A percentile compares a stretch with the other conserved stretches of the same genome.
phyloP scores from a whole-genome alignment of 306 rosid species.

The Cucurbita ficifolia region DNA sequence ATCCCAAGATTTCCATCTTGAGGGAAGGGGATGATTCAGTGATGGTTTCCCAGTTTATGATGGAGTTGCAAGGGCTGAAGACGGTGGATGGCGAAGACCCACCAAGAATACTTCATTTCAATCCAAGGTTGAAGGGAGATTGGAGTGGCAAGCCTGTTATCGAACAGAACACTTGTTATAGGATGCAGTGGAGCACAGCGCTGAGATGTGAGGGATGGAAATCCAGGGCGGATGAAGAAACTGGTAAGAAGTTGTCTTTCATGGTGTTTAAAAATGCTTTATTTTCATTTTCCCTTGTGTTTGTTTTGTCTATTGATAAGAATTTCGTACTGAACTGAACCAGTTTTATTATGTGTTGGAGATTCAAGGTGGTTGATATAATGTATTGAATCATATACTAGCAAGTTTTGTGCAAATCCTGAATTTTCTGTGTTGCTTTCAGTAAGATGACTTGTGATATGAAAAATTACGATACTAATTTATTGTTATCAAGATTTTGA shows the following conservation, averaged over 20 bases:
- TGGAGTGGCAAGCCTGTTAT: conserved; percentile 87
- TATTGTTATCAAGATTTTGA: neutral
- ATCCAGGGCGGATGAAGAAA: conserved; percentile 71
- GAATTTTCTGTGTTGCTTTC: too few relatives aligned
- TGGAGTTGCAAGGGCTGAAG: conserved; percentile 89
- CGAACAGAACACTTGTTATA: conserved; percentile 80
- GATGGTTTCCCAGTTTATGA: conserved; percentile 87
- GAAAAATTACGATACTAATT: neutral
- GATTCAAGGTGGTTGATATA: neutral
- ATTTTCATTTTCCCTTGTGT: neutral
- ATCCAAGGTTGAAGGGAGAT: conserved; percentile 91
- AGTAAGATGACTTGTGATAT: neutral
- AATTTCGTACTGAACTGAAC: neutral
- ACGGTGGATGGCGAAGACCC: conserved; percentile 89
- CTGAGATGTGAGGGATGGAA: conserved; percentile 85
- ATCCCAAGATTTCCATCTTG: conserved; percentile 61
- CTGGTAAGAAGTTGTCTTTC: conserved; percentile 36
- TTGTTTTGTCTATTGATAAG: neutral
- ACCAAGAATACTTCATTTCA: conserved; percentile 79
- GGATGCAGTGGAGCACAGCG: conserved; percentile 92
- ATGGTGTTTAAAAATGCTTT: neutral
- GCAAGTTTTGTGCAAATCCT: neutral
- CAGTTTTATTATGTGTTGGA: neutral
- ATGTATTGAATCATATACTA: neutral
- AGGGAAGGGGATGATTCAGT: conserved; percentile 53